Evolutionary conservation across 176 grass and related monocot species (phyloP), one percentile per base, ranked within the genome.

Genomic region (Zizania latifolia): DNA sequence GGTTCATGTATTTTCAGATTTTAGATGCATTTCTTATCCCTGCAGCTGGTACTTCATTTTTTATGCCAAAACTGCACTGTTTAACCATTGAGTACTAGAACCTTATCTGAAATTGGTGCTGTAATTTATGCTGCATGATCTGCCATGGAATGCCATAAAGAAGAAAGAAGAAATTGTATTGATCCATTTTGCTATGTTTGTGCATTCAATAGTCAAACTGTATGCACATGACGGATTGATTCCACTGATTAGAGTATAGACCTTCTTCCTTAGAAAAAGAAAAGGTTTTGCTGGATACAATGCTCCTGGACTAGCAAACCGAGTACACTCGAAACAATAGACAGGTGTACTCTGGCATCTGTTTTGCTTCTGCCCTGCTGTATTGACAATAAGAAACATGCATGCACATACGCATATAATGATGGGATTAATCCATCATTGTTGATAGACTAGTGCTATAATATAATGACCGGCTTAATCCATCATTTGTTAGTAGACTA

Each of bases 151-250:
- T 28, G 33, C 45, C 31, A 74, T 19, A 5, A 72, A 8, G 14
- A 46, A 72, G 26, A 57, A 43, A 50, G 15, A 66, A 39, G 48
- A 44, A 17, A 66, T 24, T 26, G 3, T 33, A 11, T 76, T 76
- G 37, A 86, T 62, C 65, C 35, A 57, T 76, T 77, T 35, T 44
- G 22, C n/a, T 55, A 54, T 56, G 22, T 64, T 16, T 46, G 35
- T 65, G 55, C 58, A 17, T 51, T 44, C n/a, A 15, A 45, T 45
- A 72, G 71, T 82, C 65, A 55, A 70, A 86, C 35, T 28, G 14
- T 45, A 45, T 8, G 78, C 71, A 81, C 78, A 81, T 70, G 84
- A 86, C n/a, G 10, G n/a, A 48, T 64, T 29, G 78, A 71, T 86
- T 86, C 78, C 63, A 77, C 50, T 8, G n/a, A 37, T 37, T 77